phyloP scores from a whole-genome alignment of 306 rosid species.

The Cicer judaicum region DNA sequence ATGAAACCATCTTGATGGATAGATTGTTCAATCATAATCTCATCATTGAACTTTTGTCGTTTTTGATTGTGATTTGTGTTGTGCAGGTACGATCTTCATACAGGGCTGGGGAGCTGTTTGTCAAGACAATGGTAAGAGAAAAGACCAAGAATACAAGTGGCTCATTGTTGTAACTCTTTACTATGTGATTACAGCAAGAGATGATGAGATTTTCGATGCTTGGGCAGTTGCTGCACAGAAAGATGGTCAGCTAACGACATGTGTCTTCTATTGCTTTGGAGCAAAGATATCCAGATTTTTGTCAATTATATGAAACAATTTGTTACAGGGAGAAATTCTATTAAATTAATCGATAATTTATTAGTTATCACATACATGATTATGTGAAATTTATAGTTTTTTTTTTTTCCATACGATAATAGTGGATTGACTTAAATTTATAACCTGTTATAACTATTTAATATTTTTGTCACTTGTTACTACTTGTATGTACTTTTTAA shows the following conservation, averaged over 20 bases:
- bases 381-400: neutral
- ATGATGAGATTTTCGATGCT: slow-evolving; percentile 31
- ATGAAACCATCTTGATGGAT: slow-evolving; percentile 5
- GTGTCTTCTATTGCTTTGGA: neutral
- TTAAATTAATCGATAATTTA: neutral
- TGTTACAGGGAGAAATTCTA: slow-evolving; percentile 12
- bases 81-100: slow-evolving; percentile 91
- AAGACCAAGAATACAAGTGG: slow-evolving; percentile 47
- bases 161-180: slow-evolving; percentile 31
- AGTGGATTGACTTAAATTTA: neutral
- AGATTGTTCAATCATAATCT: slow-evolving; percentile 7
- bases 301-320: neutral
- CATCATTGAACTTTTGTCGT: neutral
- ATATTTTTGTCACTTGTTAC: neutral
- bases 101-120: slow-evolving; percentile 96
- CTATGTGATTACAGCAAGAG: slow-evolving; percentile 20
- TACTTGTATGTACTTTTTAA: neutral
- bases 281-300: slow-evolving; percentile 3
- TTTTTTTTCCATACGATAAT: neutral
- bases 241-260: slow-evolving; percentile 29
- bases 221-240: slow-evolving; percentile 24
- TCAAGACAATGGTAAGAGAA: slow-evolving; percentile 81
- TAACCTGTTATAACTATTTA: neutral
- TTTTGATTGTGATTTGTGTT: neutral
- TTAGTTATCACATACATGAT: neutral